These are phyloP conservation scores for Tetrahymena elliotti DNA, from an alignment of 73 alveolate genomes.

Conservation along the genomic window DNA sequence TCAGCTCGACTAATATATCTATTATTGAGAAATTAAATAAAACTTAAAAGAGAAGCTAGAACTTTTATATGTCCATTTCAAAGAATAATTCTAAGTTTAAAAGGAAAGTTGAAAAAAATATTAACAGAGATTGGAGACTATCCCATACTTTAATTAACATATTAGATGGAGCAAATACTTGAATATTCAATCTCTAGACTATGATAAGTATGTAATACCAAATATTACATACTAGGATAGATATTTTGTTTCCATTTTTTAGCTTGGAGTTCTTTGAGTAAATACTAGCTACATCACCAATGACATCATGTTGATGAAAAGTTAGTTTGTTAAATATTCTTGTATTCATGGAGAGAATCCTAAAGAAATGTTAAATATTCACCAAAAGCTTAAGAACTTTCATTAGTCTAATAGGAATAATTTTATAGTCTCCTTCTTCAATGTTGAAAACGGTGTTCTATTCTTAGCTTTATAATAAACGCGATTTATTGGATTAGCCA, in stretches of 20 bases:
- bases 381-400: not conserved
- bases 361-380: not conserved
- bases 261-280: not conserved
- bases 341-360: not conserved
- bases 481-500: not conserved
- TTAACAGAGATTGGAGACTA: not conserved
- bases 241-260: not conserved
- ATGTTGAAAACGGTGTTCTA: not conserved
- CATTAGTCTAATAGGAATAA: not conserved
- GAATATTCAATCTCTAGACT: not conserved
- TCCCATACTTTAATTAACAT: not conserved
- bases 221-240: not conserved
- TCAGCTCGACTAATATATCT: not conserved
- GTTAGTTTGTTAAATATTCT: not conserved
- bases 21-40: not conserved
- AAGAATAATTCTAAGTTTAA: not conserved
- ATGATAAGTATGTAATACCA: not conserved
- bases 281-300: not conserved
- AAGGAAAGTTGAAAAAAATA: not conserved
- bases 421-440: not conserved
- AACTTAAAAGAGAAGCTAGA: not conserved
- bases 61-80: not conserved
- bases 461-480: not conserved
- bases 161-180: not conserved
- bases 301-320: not conserved